phyloP scores from a whole-genome alignment of 2,329 filamentous ascomycete genomes.

The Thelonectria rubi region DNA sequence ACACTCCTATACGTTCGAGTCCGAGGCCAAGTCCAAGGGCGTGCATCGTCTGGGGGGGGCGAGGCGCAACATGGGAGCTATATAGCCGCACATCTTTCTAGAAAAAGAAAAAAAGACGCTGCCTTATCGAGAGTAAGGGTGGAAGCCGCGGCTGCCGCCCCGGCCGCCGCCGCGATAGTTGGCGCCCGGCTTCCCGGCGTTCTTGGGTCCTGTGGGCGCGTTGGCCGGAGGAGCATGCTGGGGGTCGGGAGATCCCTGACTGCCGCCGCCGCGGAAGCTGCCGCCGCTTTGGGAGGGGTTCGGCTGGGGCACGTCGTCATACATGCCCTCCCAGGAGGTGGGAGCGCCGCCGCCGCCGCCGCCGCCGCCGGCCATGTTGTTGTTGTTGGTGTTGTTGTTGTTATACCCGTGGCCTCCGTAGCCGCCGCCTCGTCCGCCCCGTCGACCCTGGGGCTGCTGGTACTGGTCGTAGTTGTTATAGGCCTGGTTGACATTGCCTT shows the following conservation, averaged over 20 bases:
- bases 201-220: constrained; percentile 94
- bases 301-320: constrained; percentile 91
- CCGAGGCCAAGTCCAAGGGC: not conserved
- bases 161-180: constrained; percentile 93
- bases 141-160: constrained; percentile 77
- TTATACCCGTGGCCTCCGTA: constrained; percentile 38
- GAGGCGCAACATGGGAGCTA: constrained; percentile 1
- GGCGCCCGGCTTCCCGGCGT: constrained; percentile 87
- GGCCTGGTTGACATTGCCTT: constrained; percentile 42
- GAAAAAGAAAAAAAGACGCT: not conserved
- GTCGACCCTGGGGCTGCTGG: constrained; percentile 54
- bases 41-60: not conserved
- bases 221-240: constrained; percentile 62
- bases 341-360: constrained; percentile 67
- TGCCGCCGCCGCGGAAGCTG: constrained; percentile 56
- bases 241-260: constrained; percentile 53
- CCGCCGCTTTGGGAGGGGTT: constrained; percentile 60
- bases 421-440: constrained; percentile 45
- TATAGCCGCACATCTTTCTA: not conserved
- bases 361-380: constrained; percentile 31
- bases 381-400: constrained; percentile 40
- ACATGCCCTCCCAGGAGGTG: constrained; percentile 98
- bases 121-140: constrained; percentile 70
- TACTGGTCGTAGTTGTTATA: constrained; percentile 49
- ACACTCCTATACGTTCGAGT: not conserved